Evolutionary conservation across 495 filamentous ascomycete genomes (phyloP).

Genomic region (Tuber umbilicatum): DNA sequence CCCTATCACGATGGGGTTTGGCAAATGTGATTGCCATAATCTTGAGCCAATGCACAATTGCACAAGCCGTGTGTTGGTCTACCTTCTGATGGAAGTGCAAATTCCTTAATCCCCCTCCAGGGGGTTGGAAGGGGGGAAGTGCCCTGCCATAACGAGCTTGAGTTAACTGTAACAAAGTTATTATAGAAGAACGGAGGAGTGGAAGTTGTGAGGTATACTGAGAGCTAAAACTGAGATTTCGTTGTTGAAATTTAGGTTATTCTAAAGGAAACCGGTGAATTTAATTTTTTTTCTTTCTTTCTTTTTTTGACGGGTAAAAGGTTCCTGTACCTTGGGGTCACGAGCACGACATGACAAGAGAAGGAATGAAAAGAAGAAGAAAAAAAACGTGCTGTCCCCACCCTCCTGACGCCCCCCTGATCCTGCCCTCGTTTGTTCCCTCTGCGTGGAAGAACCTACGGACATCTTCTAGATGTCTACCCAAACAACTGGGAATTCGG

Average conservation of each 20-base stretch:
- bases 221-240: background rate
- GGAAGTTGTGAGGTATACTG: background rate
- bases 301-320: background rate
- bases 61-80: constrained; percentile 5
- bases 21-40: constrained; percentile 4
- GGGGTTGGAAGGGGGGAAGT: background rate
- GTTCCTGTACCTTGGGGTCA: background rate
- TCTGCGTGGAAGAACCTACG: background rate
- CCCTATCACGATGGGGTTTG: background rate
- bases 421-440: background rate
- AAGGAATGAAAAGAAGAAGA: background rate
- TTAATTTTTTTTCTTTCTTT: background rate
- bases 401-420: background rate
- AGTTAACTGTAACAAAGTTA: background rate
- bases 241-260: background rate
- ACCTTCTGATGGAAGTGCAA: background rate
- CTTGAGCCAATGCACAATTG: constrained; percentile 4
- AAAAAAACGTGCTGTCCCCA: background rate
- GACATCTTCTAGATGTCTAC: background rate
- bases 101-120: background rate
- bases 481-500: background rate
- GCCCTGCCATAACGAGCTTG: background rate
- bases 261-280: background rate
- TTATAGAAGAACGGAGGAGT: background rate
- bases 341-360: background rate